Evolutionary conservation across 768 basidiomycete species (phyloP).

Genomic region (Leucocoprinus birnbaumii): DNA sequence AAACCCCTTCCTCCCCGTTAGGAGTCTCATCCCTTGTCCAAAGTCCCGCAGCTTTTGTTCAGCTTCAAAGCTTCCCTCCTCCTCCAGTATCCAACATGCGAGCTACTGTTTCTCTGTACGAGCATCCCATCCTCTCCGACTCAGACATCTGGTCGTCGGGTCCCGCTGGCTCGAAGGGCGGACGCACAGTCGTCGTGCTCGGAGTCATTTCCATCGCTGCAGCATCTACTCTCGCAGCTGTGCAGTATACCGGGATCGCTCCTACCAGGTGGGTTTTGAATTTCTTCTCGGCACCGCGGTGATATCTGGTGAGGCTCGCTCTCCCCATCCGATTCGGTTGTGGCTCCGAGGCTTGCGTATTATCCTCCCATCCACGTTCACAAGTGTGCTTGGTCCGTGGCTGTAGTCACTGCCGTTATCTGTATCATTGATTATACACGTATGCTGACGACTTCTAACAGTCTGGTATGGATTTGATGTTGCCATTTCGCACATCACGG

Average conservation of each 20-base stretch:
- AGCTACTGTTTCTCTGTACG: constrained; percentile 33
- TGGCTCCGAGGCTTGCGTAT: not conserved
- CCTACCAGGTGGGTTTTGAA: constrained; percentile 24
- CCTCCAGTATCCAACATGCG: constrained; percentile 26
- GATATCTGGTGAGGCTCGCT: not conserved
- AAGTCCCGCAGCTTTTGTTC: not conserved
- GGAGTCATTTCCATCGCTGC: constrained; percentile 29
- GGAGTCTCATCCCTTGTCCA: not conserved
- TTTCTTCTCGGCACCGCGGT: constrained; percentile 9
- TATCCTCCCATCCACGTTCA: not conserved
- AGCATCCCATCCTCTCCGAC: constrained; percentile 33
- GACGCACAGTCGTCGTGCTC: constrained; percentile 21
- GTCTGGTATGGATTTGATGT: not conserved
- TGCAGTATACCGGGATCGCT: constrained; percentile 24
- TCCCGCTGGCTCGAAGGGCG: constrained; percentile 20
- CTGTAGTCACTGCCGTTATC: not conserved
- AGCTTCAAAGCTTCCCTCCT: not conserved
- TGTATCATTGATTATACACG: not conserved
- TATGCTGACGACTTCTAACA: not conserved
- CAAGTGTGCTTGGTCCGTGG: not conserved
- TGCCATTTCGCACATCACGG: no score
- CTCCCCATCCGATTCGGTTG: not conserved
- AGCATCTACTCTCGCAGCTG: constrained; percentile 29
- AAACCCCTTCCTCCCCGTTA: not conserved
- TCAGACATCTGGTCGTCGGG: constrained; percentile 37